Evolutionary conservation across 306 rosid species (phyloP).

Genomic region (Vigna hirtella): DNA sequence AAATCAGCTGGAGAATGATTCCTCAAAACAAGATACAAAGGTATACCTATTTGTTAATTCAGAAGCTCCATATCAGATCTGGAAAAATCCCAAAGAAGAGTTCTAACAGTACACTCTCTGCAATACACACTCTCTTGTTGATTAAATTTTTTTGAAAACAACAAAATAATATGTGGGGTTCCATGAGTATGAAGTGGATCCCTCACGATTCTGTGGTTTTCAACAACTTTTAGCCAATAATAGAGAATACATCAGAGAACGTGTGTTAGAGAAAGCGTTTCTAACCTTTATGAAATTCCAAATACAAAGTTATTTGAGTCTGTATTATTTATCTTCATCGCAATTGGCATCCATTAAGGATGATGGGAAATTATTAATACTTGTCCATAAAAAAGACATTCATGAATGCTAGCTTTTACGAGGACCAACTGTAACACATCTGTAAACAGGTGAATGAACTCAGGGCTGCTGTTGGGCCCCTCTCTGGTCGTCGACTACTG

Average conservation of each 20-base stretch:
- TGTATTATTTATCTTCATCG: background rate
- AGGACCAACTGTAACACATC: constrained; percentile 7
- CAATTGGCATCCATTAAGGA: constrained; percentile 15
- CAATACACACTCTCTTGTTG: background rate
- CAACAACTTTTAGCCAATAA: background rate
- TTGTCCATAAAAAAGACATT: constrained; percentile 9
- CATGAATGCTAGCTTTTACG: constrained; percentile 11
- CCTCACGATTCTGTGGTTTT: background rate
- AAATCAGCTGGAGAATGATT: constrained; percentile 56
- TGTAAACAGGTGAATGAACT: constrained; percentile 72
- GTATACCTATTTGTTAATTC: constrained; percentile 41
- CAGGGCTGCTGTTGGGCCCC: constrained; percentile 65
- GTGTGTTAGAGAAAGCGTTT: background rate
- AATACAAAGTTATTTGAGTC: constrained; percentile 21
- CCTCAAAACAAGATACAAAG: constrained; percentile 67
- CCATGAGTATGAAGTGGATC: background rate
- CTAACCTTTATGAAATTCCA: background rate
- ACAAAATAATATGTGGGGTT: background rate
- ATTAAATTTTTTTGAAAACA: background rate
- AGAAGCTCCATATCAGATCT: constrained; percentile 16
- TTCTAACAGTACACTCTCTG: background rate
- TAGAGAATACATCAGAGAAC: background rate
- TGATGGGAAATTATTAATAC: background rate
- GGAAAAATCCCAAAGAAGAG: background rate
- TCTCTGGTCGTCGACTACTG: constrained; percentile 69